Evolutionary conservation across 2,329 filamentous ascomycete species (phyloP), one percentile per base, ranked within the genome.

Genomic region (Colletotrichum tropicicola): DNA sequence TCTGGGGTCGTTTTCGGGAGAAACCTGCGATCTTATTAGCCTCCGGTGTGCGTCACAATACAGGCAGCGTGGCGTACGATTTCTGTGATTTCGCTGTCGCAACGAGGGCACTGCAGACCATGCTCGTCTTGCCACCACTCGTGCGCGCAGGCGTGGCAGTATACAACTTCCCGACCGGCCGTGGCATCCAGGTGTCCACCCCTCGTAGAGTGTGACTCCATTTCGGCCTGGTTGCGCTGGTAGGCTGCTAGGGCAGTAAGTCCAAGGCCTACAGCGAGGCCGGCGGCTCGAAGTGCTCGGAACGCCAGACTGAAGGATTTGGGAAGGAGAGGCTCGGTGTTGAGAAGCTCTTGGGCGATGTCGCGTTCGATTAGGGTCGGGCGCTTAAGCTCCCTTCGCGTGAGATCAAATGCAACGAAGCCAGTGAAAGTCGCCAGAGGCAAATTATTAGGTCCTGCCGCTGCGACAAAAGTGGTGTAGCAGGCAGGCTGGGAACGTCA

Each of bases 101-200:
- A 99, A n/a, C 81, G 77, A 15, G 94, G 93, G 74, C 96, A 99
- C 15, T 80, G 81, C 67, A 97, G 79, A 25, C 80, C 89, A 69
- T 86, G 83, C 68, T 91, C 86, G 65, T 92, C 87, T 65, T 88
- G 83, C 73, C 91, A 92, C 93, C 94, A 98, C 76, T 97, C 91
- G 68, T 91, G 80, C 55, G 85, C 77, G 80, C 96, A 98, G 65
- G 85, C 80, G 78, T 98, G 93, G 78, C 96, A 99, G 77, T 87
- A 97, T 58, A 98, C 90, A 68, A 95, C 87, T 74, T 97, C 92
- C 68, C 88, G 83, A 67, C 79, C 79, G 5, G 76, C 72, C 21
- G 77, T 79, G 68, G 83, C 82, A 73, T 87, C 84, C 61, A 89
- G 81, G 71, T 82, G 84, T 44, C 71, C 70, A 30, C 70, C 70